phyloP scores from a whole-genome alignment of 805 yeast species.

The Clavispora vitiphila region DNA sequence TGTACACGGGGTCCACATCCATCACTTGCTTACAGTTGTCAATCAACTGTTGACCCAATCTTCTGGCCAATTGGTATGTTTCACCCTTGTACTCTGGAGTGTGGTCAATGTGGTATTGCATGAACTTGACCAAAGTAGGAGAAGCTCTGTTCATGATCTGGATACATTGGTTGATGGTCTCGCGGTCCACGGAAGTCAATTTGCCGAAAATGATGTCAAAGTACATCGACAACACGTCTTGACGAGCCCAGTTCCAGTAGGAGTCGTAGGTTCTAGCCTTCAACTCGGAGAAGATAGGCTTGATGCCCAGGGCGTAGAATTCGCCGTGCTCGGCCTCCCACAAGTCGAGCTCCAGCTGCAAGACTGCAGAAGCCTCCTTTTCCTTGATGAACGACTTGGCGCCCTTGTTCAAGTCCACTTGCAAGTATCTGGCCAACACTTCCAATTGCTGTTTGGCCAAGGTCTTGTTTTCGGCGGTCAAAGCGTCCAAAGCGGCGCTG shows the following conservation, averaged over 20 bases:
- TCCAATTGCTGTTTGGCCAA: constrained; percentile 79
- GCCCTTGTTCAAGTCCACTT: constrained; percentile 86
- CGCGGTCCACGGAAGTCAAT: constrained; percentile 85
- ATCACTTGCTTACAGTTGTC: constrained; percentile 90
- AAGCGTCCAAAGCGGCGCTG: constrained; percentile 88
- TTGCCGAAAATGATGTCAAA: constrained; percentile 95
- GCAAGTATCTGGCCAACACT: constrained; percentile 90
- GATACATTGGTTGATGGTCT: constrained; percentile 93
- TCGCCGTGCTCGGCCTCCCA: constrained; percentile 87
- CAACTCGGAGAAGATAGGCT: constrained; percentile 83
- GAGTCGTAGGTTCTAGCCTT: constrained; percentile 97
- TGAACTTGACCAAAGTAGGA: constrained; percentile 87
- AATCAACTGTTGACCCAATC: constrained; percentile 86
- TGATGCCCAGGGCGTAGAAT: constrained; percentile 84
- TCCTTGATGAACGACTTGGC: constrained; percentile 77
- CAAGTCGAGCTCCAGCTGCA: constrained; percentile 88
- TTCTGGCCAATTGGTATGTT: constrained; percentile 86
- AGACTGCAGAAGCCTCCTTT: constrained; percentile 75
- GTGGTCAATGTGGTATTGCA: constrained; percentile 88
- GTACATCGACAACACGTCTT: constrained; percentile 89
- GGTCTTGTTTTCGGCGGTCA: constrained; percentile 64
- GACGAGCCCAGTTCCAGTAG: constrained; percentile 99
- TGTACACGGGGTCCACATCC: constrained; percentile 82
- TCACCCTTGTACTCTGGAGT: constrained; percentile 82
- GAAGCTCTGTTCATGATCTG: constrained; percentile 96